Base-by-base conservation (phyloP, 768 basidiomycete species). In the Kwoniella dejecticola region DNA sequence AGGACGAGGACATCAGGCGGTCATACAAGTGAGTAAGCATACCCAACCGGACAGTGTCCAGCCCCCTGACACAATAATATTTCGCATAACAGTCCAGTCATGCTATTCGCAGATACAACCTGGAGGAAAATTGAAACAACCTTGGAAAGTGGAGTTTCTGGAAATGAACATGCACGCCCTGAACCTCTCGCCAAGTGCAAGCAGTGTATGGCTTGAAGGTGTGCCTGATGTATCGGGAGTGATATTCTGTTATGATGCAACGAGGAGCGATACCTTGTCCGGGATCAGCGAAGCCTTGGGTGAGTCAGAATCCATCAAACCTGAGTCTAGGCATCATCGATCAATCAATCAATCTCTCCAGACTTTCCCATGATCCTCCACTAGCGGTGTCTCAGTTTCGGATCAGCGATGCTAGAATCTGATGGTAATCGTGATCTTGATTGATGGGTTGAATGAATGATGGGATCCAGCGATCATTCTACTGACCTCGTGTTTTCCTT, bases 191-290 rank as follows among this genome's bases (percentile, higher is more conserved):
- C 29, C 60, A 27, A 47, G 46, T 1, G 26, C 50, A n/a, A 74
- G 64, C 4, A 21, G 33, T 5, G 36, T 64, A 17, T 69, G 63
- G 67, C 62, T 62, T 10, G 46, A 52, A 46, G 62, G 41, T 4
- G 80, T 86, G 23, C 87, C 88, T 19, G 76, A 77, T 17, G 81
- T 91, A 52, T 87, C 92, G 64, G 95, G 88, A 0, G 85, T 88
- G 13, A 84, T 96, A 53, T 82, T 96, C 24, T 96, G 92, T 72
- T 96, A 93, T 77, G 89, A 93, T 79, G 84, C 87, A 10, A 84
- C 85, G 0, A 81, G 85, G 59, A 74, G 75, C 57, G 77, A 80
- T 1, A 91, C 91, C 21, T 87, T 90, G 69, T 77, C 77, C 15
- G 86, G 85, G 15, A 83, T 94, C 17, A 83, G 85, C 74, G 83